These are phyloP conservation scores for Neoboletus subvelutipes DNA, from an alignment of 768 basidiomycete genomes.

Conservation along the genomic window DNA sequence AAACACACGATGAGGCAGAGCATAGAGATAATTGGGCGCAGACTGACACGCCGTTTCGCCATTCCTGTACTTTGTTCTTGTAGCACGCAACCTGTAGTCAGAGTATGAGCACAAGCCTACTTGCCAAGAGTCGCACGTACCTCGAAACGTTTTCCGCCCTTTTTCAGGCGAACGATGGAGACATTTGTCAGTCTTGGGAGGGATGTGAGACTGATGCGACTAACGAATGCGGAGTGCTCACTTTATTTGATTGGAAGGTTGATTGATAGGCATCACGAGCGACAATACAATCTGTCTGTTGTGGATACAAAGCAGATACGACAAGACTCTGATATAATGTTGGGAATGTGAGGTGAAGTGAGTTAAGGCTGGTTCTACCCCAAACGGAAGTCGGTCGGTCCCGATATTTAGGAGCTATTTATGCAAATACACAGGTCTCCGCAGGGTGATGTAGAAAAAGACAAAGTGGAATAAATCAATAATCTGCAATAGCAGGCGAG, in stretches of 20 bases:
- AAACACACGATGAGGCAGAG: slow-evolving; percentile 6
- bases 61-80: slow-evolving; percentile 99
- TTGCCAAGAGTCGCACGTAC: slow-evolving; percentile 38
- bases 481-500: not conserved
- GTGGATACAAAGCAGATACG: not conserved
- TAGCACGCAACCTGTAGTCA: slow-evolving; percentile 85
- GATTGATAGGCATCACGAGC: slow-evolving; percentile 53
- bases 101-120: not conserved
- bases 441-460: not conserved
- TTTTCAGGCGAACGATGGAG: slow-evolving; percentile 92
- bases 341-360: not conserved
- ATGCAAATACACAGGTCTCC: not conserved
- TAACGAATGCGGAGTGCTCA: slow-evolving; percentile 28
- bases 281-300: not conserved
- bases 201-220: slow-evolving; percentile 1
- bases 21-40: not conserved
- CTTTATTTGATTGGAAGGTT: slow-evolving; percentile 92
- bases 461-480: not conserved
- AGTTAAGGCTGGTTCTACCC: not conserved
- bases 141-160: slow-evolving; percentile 97
- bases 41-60: slow-evolving; percentile 84
- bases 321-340: not conserved
- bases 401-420: slow-evolving; percentile 20
- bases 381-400: slow-evolving; percentile 4
- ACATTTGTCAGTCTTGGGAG: slow-evolving; percentile 88